These are phyloP conservation scores for Yarrowia divulgata DNA, from an alignment of 805 yeast genomes.

Conservation along the genomic window DNA sequence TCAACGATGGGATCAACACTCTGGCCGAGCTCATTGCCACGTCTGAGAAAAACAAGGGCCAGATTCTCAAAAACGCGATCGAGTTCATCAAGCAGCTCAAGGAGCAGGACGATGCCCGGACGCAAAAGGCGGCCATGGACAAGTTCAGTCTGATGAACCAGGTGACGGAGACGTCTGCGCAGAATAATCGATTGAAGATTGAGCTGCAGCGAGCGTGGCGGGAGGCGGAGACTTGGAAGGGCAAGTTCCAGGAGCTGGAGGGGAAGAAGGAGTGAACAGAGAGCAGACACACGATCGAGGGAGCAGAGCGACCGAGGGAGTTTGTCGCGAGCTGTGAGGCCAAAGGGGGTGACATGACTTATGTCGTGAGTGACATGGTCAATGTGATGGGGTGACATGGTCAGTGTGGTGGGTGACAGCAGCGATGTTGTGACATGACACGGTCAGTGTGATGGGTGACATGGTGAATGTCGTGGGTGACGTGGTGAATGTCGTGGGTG, in stretches of 20 bases:
- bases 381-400: too few species aligned
- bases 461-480: neutral
- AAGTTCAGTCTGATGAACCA: slow-evolving; percentile 92
- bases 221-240: slow-evolving; percentile 85
- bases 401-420: too few species aligned
- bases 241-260: slow-evolving; percentile 43
- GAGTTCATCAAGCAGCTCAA: slow-evolving; percentile 89
- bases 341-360: too few species aligned
- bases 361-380: too few species aligned
- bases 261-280: slow-evolving; percentile 35
- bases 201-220: slow-evolving; percentile 92
- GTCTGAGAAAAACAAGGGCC: slow-evolving; percentile 87
- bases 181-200: slow-evolving; percentile 84
- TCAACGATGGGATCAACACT: slow-evolving; percentile 84
- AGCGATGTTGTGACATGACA: too few species aligned
- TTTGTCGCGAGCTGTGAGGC: too few species aligned
- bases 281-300: too few species aligned
- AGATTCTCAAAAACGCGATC: slow-evolving; percentile 84
- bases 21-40: slow-evolving; percentile 80
- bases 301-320: too few species aligned
- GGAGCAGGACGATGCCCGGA: slow-evolving; percentile 85
- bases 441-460: too few species aligned
- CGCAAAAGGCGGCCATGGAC: slow-evolving; percentile 95
- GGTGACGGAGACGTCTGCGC: slow-evolving; percentile 79
- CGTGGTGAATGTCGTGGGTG: too few species aligned